Percentiles rank a stretch among this genome's conserved stretches.
These are phyloP conservation scores for Adansonia rubrostipa DNA, from an alignment of 441 rosid genomes.

Conservation along the genomic window DNA sequence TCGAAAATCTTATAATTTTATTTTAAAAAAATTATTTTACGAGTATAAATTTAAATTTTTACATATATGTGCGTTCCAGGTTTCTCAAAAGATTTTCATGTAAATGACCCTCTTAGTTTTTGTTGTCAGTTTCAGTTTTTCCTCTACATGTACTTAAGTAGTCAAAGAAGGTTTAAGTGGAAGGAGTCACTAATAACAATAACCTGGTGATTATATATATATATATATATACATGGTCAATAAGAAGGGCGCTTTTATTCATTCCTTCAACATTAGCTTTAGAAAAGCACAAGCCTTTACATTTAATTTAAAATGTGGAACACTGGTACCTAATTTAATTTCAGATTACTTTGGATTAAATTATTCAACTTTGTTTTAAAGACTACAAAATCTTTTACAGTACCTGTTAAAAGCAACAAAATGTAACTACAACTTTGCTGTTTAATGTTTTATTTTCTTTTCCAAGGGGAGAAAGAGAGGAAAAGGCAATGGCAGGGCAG, in stretches of 20 bases:
- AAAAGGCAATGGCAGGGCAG: constrained; percentile 10
- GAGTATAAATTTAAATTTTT: no score
- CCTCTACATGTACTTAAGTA: no score
- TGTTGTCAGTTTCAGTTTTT: not conserved
- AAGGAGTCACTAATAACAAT: not conserved
- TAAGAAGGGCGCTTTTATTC: not conserved
- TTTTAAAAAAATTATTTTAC: no score
- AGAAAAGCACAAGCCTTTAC: not conserved
- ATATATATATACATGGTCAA: no score
- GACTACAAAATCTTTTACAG: constrained; percentile 3
- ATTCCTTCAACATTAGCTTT: not conserved
- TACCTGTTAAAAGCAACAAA: not conserved
- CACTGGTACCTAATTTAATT: not conserved
- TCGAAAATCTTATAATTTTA: no score
- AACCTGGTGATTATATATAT: no score
- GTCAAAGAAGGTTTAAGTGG: not conserved
- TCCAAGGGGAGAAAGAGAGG: constrained; percentile 20
- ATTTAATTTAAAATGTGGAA: not conserved
- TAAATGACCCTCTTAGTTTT: no score
- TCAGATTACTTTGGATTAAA: not conserved
- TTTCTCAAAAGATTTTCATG: no score
- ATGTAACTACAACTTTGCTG: constrained; percentile 7
- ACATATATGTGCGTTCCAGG: no score
- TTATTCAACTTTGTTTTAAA: not conserved
- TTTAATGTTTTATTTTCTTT: constrained; percentile 27